Evolutionary conservation across 306 rosid species (phyloP).

Genomic region (Cucumis sativus): DNA sequence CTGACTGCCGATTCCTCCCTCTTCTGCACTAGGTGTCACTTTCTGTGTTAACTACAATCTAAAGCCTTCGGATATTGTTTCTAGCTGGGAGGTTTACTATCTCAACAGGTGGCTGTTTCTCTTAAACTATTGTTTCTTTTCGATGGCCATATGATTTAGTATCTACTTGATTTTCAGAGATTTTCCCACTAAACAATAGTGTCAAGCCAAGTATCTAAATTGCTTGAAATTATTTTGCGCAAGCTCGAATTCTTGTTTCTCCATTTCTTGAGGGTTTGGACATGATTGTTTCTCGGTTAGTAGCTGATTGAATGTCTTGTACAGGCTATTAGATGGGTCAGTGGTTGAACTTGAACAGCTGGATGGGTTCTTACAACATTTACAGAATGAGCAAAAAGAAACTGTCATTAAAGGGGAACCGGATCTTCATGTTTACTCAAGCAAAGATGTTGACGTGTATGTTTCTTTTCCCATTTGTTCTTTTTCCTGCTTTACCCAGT

Average conservation of each 20-base stretch:
- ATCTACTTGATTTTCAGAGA: background rate
- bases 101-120: slow-evolving; percentile 57
- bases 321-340: slow-evolving; percentile 53
- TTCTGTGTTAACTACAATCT: slow-evolving; percentile 65
- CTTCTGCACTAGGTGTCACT: slow-evolving; percentile 37
- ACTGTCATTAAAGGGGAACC: slow-evolving; percentile 44
- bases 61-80: slow-evolving; percentile 64
- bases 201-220: background rate
- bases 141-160: background rate
- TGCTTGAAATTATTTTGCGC: background rate
- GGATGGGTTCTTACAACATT: slow-evolving; percentile 69
- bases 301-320: background rate
- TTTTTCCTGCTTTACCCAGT: background rate
- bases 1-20: background rate
- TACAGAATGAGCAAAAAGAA: slow-evolving; percentile 57
- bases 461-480: background rate
- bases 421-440: slow-evolving; percentile 64
- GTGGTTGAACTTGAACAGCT: slow-evolving; percentile 47
- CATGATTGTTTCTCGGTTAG: background rate
- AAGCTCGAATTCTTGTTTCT: background rate
- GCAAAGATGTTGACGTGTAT: slow-evolving; percentile 78
- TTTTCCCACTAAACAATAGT: too few species aligned
- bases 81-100: slow-evolving; percentile 83
- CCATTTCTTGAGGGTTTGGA: background rate
- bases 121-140: background rate